Evolutionary conservation across 2,329 filamentous ascomycete species (phyloP).

Genomic region (Thermomyces lanuginosus): DNA sequence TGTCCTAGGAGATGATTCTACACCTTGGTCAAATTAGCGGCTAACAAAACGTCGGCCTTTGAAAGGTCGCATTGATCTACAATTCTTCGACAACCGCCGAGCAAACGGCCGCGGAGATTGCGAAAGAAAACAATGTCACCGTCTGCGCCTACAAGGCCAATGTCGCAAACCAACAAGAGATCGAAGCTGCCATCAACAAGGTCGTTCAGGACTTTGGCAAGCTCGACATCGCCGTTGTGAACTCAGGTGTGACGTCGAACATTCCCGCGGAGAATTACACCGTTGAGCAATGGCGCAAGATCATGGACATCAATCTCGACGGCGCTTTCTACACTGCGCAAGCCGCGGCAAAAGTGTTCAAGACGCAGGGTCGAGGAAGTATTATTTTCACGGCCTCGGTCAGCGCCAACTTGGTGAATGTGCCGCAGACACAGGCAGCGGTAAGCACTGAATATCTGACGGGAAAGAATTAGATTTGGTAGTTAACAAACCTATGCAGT

Average conservation of each 20-base stretch:
- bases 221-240: slow-evolving; percentile 32
- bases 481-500: too few relatives aligned
- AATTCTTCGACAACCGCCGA: slow-evolving; percentile 13
- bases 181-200: slow-evolving; percentile 17
- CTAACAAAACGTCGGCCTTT: too few relatives aligned
- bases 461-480: too few relatives aligned
- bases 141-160: slow-evolving; percentile 21
- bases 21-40: too few relatives aligned
- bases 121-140: slow-evolving; percentile 12
- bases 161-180: slow-evolving; percentile 15
- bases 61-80: slow-evolving; percentile 19
- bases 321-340: slow-evolving; percentile 25
- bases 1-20: too few relatives aligned
- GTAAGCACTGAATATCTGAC: slow-evolving; percentile 8
- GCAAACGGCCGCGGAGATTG: slow-evolving; percentile 13
- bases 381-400: slow-evolving; percentile 25
- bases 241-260: slow-evolving; percentile 26
- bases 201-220: slow-evolving; percentile 26
- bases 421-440: slow-evolving; percentile 24
- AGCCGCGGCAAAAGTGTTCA: slow-evolving; percentile 23
- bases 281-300: slow-evolving; percentile 24
- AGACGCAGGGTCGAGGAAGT: slow-evolving; percentile 19
- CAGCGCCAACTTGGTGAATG: slow-evolving; percentile 23
- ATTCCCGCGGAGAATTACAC: slow-evolving; percentile 25
- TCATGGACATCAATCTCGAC: slow-evolving; percentile 24